Percentiles rank a stretch among this genome's conserved stretches.
Evolutionary conservation across 441 rosid genomes (phyloP).

Genomic region (Euphorbia celastroides): DNA sequence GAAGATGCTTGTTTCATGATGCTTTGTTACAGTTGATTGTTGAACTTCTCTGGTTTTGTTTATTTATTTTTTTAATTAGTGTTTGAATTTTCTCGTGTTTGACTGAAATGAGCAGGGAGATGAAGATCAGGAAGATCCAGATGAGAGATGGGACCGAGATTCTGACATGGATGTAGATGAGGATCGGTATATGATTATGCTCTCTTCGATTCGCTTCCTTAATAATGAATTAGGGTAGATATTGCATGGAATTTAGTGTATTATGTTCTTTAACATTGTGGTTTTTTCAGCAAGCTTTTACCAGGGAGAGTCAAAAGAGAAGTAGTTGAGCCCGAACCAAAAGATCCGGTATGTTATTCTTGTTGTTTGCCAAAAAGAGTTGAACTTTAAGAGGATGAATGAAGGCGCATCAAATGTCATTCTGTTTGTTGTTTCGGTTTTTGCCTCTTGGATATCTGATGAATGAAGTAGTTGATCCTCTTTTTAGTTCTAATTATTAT

Average conservation of each 20-base stretch:
- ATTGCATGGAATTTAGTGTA: neutral
- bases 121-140: conserved; percentile 52
- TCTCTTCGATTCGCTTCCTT: neutral
- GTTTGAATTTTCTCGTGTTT: conserved; percentile 8
- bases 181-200: conserved; percentile 37
- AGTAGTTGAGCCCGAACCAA: conserved; percentile 51
- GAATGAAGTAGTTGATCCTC: neutral
- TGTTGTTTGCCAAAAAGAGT: neutral
- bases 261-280: conserved; percentile 17
- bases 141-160: conserved; percentile 55
- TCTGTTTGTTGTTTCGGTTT: neutral
- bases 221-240: neutral
- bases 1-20: neutral
- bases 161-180: conserved; percentile 61
- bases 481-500: neutral
- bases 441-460: neutral
- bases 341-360: conserved; percentile 45
- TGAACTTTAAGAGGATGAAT: neutral
- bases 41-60: neutral
- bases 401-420: too few relatives aligned
- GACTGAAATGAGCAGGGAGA: conserved; percentile 37
- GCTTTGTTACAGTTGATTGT: neutral
- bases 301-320: conserved; percentile 79
- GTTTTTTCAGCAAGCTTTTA: conserved; percentile 52
- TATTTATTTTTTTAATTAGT: neutral